These are phyloP conservation scores for Pythium aristosporum DNA, from an alignment of 352 stramenopile species.

Conservation along the genomic window DNA sequence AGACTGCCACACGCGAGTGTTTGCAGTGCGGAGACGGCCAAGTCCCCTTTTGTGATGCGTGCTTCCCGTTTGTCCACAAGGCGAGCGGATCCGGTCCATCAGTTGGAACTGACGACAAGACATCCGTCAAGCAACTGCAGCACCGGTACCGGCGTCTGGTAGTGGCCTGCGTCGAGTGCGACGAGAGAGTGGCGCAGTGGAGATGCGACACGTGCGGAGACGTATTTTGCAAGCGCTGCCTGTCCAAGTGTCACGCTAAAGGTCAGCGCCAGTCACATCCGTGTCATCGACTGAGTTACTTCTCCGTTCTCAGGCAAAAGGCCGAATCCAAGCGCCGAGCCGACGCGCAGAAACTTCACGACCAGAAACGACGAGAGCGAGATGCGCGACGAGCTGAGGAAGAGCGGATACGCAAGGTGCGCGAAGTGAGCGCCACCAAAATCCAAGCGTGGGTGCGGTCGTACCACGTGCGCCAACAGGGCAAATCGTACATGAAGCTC, in stretches of 20 bases:
- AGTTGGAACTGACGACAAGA: background rate
- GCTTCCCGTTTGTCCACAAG: constrained; percentile 56
- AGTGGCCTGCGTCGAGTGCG: constrained; percentile 68
- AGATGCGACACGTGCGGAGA: constrained; percentile 59
- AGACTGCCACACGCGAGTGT: constrained; percentile 69
- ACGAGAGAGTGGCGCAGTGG: constrained; percentile 60
- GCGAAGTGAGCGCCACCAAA: constrained; percentile 21
- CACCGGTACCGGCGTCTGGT: constrained; percentile 54
- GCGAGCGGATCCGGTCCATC: no score
- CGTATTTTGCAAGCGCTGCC: constrained; percentile 68
- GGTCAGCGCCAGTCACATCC: constrained; percentile 55
- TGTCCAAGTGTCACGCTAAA: constrained; percentile 53
- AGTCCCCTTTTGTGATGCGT: constrained; percentile 66
- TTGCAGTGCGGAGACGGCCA: constrained; percentile 61
- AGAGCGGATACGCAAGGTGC: constrained; percentile 15
- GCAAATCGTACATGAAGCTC: constrained; percentile 35
- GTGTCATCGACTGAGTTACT: constrained; percentile 64
- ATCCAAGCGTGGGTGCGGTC: constrained; percentile 31
- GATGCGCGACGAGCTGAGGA: constrained; percentile 15
- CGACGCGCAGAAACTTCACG: constrained; percentile 37
- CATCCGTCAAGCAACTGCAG: background rate
- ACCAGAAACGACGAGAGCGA: constrained; percentile 30
- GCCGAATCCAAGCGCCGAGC: constrained; percentile 36
- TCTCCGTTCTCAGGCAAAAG: constrained; percentile 55
- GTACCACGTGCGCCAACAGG: constrained; percentile 19